Evolutionary conservation across 345 rosid species (phyloP).

Genomic region (Microcos paniculata): DNA sequence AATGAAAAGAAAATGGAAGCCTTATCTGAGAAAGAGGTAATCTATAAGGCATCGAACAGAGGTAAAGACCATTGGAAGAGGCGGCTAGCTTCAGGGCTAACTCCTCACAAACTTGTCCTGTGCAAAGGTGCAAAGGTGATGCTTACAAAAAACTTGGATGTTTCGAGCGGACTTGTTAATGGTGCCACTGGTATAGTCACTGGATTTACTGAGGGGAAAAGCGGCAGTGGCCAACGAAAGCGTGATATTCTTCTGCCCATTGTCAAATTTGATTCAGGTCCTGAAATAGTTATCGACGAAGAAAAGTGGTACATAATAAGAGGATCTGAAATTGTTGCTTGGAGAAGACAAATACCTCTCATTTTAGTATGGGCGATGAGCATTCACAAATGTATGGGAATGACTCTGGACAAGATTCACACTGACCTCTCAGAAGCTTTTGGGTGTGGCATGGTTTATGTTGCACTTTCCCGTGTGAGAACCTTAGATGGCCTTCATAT

Average conservation of each 20-base stretch:
- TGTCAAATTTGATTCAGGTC: conserved; percentile 15
- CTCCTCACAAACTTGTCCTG: conserved; percentile 9
- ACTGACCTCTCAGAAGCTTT: conserved; percentile 15
- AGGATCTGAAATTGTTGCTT: conserved; percentile 5
- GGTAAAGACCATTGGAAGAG: background rate
- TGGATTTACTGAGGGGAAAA: background rate
- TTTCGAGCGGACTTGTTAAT: background rate
- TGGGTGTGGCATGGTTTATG: conserved; percentile 18
- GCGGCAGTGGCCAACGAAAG: background rate
- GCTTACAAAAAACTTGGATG: conserved; percentile 12
- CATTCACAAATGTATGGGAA: conserved; percentile 15
- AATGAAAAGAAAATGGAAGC: conserved; percentile 10
- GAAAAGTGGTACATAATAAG: conserved; percentile 3
- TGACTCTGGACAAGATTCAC: conserved; percentile 7
- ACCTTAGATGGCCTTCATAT: conserved; percentile 7
- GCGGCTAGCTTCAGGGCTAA: conserved; percentile 7
- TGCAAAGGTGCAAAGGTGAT: conserved; percentile 17
- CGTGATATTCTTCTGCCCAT: background rate
- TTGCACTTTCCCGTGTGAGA: conserved; percentile 16
- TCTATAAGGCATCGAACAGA: conserved; percentile 3
- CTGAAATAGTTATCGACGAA: background rate
- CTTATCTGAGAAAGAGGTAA: background rate
- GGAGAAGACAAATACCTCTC: conserved; percentile 8
- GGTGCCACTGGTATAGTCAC: conserved; percentile 14
- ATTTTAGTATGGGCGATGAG: conserved; percentile 15